phyloP scores from a whole-genome alignment of 176 grass and related monocot genomes.

The Lolium rigidum region DNA sequence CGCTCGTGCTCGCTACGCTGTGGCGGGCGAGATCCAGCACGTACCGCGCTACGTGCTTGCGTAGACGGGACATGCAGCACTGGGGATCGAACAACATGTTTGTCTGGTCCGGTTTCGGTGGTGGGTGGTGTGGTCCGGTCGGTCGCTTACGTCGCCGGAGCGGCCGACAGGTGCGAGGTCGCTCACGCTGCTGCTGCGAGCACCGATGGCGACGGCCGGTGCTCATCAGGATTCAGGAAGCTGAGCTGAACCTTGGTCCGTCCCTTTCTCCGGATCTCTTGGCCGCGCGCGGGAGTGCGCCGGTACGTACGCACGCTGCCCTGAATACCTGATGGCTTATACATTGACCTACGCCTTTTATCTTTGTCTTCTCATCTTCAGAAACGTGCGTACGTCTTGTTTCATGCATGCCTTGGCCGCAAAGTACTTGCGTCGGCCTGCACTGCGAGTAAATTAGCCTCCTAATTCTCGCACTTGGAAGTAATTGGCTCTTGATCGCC shows the following conservation, averaged over 20 bases:
- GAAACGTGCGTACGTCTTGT: background rate
- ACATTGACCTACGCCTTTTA: background rate
- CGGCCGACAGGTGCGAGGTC: background rate
- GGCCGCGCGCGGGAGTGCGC: background rate
- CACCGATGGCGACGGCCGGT: background rate
- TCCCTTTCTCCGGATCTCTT: background rate
- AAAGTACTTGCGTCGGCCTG: too few species aligned
- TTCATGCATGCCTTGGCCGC: too few species aligned
- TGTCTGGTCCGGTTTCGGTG: background rate
- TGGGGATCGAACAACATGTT: background rate
- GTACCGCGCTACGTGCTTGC: background rate
- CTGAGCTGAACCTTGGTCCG: background rate
- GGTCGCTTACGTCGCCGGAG: background rate
- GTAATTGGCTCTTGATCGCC: too few species aligned
- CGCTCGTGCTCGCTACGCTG: background rate
- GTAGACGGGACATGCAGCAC: background rate
- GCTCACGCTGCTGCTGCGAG: background rate
- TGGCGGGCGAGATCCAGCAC: background rate
- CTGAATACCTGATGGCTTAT: background rate
- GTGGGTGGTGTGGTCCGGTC: background rate
- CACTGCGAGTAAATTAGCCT: too few species aligned
- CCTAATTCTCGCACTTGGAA: too few species aligned
- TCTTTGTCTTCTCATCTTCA: background rate
- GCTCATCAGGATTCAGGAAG: background rate
- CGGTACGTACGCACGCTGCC: background rate